These are phyloP conservation scores for Botrytis fabae DNA, from an alignment of 2,329 filamentous ascomycete genomes.

Conservation along the genomic window DNA sequence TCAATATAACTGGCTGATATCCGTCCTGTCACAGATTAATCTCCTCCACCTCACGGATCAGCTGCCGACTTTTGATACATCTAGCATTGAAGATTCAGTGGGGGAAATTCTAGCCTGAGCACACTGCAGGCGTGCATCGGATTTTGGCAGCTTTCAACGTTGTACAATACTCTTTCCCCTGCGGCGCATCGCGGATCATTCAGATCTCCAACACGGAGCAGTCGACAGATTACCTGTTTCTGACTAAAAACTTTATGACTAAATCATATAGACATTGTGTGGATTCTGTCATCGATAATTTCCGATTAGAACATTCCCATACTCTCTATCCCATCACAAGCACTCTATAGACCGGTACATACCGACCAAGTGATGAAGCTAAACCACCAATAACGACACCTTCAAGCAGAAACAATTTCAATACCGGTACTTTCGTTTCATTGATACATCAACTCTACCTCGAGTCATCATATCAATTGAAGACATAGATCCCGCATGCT, in stretches of 20 bases:
- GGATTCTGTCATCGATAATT: background rate
- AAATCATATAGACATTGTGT: slow-evolving; percentile 8
- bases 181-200: slow-evolving; percentile 35
- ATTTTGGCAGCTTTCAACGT: slow-evolving; percentile 37
- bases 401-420: background rate
- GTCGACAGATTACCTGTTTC: slow-evolving; percentile 3
- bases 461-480: slow-evolving; percentile 26
- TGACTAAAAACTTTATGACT: background rate
- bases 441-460: background rate
- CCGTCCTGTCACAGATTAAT: slow-evolving; percentile 36
- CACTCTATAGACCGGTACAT: slow-evolving; percentile 8
- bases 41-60: slow-evolving; percentile 36
- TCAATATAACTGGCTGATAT: slow-evolving; percentile 36
- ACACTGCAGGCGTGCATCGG: slow-evolving; percentile 36
- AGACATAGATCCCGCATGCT: slow-evolving; percentile 25
- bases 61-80: slow-evolving; percentile 37
- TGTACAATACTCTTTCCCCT: slow-evolving; percentile 32
- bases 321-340: background rate
- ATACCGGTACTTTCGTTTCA: slow-evolving; percentile 1
- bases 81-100: slow-evolving; percentile 31
- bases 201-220: slow-evolving; percentile 19
- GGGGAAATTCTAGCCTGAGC: slow-evolving; percentile 30
- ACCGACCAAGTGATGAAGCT: slow-evolving; percentile 18
- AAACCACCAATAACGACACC: slow-evolving; percentile 14
- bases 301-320: background rate